A percentile compares a stretch with the other conserved stretches of the same genome.
Evolutionary conservation across 768 basidiomycete genomes (phyloP).

Genomic region (Tulasnella sp.): DNA sequence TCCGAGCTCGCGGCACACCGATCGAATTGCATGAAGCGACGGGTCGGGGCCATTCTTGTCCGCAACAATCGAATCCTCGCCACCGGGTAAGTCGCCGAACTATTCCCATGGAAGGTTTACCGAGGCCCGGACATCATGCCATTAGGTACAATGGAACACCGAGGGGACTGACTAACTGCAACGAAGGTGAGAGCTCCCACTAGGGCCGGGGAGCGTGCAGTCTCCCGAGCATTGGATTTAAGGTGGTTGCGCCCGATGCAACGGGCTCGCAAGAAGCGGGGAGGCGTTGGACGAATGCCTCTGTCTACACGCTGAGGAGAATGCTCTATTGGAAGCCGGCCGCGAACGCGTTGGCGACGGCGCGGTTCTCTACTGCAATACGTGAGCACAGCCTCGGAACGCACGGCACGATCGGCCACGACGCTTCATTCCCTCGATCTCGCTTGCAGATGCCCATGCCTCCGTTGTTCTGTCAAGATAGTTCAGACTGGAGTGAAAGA

Average conservation of each 20-base stretch:
- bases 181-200: constrained; percentile 53
- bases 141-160: constrained; percentile 93
- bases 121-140: neutral
- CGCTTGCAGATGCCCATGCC: constrained; percentile 80
- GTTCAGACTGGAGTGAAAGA: constrained; percentile 89
- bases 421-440: neutral
- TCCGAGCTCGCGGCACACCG: constrained; percentile 84
- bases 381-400: constrained; percentile 51
- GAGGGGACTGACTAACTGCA: constrained; percentile 82
- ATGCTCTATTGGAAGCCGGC: constrained; percentile 91
- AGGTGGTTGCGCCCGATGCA: constrained; percentile 72
- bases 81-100: constrained; percentile 55
- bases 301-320: constrained; percentile 97
- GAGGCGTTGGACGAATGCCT: constrained; percentile 71
- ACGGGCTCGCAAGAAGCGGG: constrained; percentile 46
- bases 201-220: neutral
- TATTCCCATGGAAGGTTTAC: neutral
- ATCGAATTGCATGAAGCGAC: constrained; percentile 95
- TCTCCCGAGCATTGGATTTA: neutral
- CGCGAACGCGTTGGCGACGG: constrained; percentile 78
- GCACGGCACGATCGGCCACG: neutral
- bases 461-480: constrained; percentile 96
- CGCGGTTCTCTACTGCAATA: constrained; percentile 95
- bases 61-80: constrained; percentile 66
- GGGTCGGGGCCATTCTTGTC: constrained; percentile 92